Evolutionary conservation across 1,139 yeast genomes (phyloP).

Genomic region (Saccharomyces hybrid): DNA sequence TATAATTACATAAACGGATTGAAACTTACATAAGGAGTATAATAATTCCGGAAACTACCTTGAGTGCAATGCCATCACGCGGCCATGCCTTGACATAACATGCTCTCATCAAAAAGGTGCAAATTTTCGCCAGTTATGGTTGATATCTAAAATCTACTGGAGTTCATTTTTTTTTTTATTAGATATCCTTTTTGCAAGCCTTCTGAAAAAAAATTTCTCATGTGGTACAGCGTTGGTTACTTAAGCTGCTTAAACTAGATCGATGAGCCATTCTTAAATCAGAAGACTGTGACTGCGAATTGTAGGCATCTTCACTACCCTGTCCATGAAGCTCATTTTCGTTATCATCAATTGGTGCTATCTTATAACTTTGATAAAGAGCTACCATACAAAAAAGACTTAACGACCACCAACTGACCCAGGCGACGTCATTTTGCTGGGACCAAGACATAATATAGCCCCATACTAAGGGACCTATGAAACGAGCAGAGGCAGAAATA

Average conservation of each 20-base stretch:
- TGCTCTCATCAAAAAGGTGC: background rate
- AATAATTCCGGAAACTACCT: background rate
- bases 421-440: slow-evolving; percentile 38
- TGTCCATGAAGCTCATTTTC: slow-evolving; percentile 3
- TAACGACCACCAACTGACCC: slow-evolving; percentile 46
- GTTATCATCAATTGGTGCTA: slow-evolving; percentile 15
- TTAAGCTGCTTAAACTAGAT: slow-evolving; percentile 8
- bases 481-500: slow-evolving; percentile 48
- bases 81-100: no score
- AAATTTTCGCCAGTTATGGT: background rate
- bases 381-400: slow-evolving; percentile 34
- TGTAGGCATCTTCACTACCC: background rate
- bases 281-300: background rate
- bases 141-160: background rate
- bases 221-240: slow-evolving; percentile 2
- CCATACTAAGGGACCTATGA: slow-evolving; percentile 52
- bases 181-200: background rate
- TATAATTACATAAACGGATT: background rate
- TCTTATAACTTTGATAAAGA: slow-evolving; percentile 21
- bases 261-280: slow-evolving; percentile 1
- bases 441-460: slow-evolving; percentile 48
- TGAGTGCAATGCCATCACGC: no score
- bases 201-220: background rate
- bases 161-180: background rate
- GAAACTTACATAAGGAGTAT: background rate